Evolutionary conservation across 306 rosid genomes (phyloP).

Genomic region (Ochetophila trinervis): DNA sequence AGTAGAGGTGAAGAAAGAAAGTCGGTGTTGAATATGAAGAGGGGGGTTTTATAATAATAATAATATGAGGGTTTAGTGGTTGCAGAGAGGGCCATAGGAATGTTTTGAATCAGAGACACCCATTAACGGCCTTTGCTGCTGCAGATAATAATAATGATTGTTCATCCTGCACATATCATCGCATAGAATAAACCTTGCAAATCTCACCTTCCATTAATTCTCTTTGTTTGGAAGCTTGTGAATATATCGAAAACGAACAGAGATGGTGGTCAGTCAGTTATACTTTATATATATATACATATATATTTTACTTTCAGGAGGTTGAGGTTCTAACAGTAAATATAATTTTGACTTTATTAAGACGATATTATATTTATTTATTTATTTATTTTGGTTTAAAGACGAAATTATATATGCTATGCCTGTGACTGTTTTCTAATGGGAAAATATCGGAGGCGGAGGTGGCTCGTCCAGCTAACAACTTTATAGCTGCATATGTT

Average conservation of each 20-base stretch:
- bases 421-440: constrained; percentile 27
- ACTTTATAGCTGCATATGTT: constrained; percentile 47
- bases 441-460: constrained; percentile 19
- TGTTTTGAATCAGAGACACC: constrained; percentile 32
- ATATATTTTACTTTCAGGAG: constrained; percentile 19
- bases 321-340: constrained; percentile 25
- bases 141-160: constrained; percentile 13
- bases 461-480: constrained; percentile 38
- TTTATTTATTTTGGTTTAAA: constrained; percentile 11
- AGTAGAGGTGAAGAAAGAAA: constrained; percentile 11
- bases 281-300: constrained; percentile 10
- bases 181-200: constrained; percentile 47
- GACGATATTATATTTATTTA: constrained; percentile 19
- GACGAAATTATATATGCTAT: no score
- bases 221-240: constrained; percentile 94
- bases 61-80: constrained; percentile 18
- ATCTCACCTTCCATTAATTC: constrained; percentile 91
- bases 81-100: constrained; percentile 34
- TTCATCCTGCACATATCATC: constrained; percentile 23
- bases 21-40: constrained; percentile 4
- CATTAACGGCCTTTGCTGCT: constrained; percentile 34
- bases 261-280: constrained; percentile 60
- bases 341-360: constrained; percentile 28
- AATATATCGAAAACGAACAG: no score
- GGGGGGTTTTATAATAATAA: constrained; percentile 21